Percentiles rank a stretch among this genome's conserved stretches.
These are phyloP conservation scores for Raddia distichophylla DNA, from an alignment of 176 grass and related monocot species.

Conservation along the genomic window DNA sequence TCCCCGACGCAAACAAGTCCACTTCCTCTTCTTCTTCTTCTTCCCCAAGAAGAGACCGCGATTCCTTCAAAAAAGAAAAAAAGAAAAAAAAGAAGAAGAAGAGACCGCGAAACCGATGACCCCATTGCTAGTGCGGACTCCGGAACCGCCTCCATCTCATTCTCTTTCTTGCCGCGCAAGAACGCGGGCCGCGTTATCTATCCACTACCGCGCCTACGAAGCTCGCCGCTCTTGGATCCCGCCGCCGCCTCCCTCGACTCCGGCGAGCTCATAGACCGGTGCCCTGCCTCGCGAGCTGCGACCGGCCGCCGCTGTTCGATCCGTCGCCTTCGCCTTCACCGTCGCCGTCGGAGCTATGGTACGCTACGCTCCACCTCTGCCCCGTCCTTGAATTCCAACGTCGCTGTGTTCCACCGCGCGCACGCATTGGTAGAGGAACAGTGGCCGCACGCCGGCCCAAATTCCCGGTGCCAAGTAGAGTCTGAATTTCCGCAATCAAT, in stretches of 20 bases:
- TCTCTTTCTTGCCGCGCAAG: conserved; percentile 35
- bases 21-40: conserved; percentile 8
- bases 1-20: not conserved
- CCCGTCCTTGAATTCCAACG: not conserved
- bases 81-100: no score
- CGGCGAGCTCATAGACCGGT: not conserved
- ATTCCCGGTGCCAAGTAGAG: not conserved
- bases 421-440: not conserved
- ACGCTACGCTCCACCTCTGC: not conserved
- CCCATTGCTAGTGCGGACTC: no score
- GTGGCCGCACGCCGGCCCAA: not conserved
- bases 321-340: not conserved
- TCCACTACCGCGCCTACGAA: no score
- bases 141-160: not conserved
- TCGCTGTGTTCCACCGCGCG: not conserved
- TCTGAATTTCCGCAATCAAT: not conserved
- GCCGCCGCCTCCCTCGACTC: not conserved
- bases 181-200: conserved; percentile 1
- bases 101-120: no score
- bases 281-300: not conserved
- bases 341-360: conserved; percentile 28
- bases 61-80: no score
- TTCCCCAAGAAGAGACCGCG: conserved; percentile 10
- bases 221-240: no score
- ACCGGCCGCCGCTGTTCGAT: not conserved